Base-by-base conservation (phyloP, 306 rosid genomes). In the Corylus heterophylla region DNA sequence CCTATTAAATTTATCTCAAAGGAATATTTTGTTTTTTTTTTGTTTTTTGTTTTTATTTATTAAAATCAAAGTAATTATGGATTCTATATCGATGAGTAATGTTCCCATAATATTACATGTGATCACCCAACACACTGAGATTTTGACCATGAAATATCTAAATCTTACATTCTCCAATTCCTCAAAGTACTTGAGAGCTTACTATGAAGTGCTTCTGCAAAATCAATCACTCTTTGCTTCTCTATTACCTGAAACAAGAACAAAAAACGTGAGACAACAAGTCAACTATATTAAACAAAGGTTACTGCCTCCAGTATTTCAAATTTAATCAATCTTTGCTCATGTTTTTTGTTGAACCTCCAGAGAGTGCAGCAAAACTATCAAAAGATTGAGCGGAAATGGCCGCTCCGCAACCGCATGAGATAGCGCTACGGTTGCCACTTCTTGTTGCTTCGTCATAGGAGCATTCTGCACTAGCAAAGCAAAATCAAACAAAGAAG, bases 91-190 rank as follows among this genome's bases (percentile, higher is more conserved):
- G 25, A 22, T 22, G 25, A 22, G 25, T 22, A 22, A 22, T 22
- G 25, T 22, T 22, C 25, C 25, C 25, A 22, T 22, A 22, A 22
- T 22, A 22, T 22, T 22, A 22, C 25, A 22, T 22, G 25, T 22
- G 25, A 22, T 22, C 25, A 22, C 25, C 25, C 25, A 22, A 22
- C 25, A 22, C 25, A 22, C 25, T 22, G 25, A 22, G 25, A 22
- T 22, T 22, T 22, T 22, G 25, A 22, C 25, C 25, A 22, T 22
- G 25, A 22, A 22, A 22, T 22, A 22, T 22, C 25, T 22, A 85
- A 94, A 92, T 97, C 98, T 93, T 95, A 95, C 99, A 93, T 95
- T 95, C 97, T 95, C 99, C 93, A 95, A 92, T 89, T 95, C 99
- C 85, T 91, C 98, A 73, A 93, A 95, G 90, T 91, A 95, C 85